Base-by-base conservation (phyloP, 352 stramenopile genomes). In the Globisporangium parvum region DNA sequence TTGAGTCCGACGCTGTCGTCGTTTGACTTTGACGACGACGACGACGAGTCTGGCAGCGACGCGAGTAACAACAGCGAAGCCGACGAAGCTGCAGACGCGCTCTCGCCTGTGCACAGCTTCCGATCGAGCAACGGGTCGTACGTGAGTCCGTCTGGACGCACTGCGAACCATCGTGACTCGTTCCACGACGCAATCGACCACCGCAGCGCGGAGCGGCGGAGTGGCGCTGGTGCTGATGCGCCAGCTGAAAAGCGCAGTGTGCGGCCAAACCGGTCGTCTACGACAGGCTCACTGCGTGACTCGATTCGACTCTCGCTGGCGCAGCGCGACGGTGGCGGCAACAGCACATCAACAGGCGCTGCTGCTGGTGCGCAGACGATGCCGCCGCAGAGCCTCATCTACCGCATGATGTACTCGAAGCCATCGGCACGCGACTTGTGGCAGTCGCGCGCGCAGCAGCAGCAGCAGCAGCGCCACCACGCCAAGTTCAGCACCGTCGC, bases 21-120 rank as follows among this genome's bases (percentile, higher is more conserved):
- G 2, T 94, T 94, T 48, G 84, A 94, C 63, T 87, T 94, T 71
- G 84, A 94, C 23, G 81, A 91, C 6, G 59, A 91, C 6, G 59
- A 55, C 35, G 52, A 48, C 35, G 23, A 35, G 12, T 53, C 47
- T 4, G 55, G 37, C 33, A 56, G 50, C 20, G 39, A 28, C 17
- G 48, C 24, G 20, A 59, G 51, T n/a, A 45, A 52, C 39, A 33
- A 31, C 40, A 24, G 51, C 21, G 48, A 45, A 9, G 47, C 21
- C 3, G 33, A 28, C 3, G 49, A 54, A 21, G 39, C 31, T 8
- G 21, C 20, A 1, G 55, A 51, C 5, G 28, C 39, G 6, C 14
- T 47, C 35, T 61, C 31, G 31, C 31, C 31, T 44, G 39, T n/a
- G 11, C 8, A 45, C 31, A 55, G 28, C 40, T 35, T 46, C 23